Conservation (phyloP, 2,329 filamentous ascomycete genomes). For the Ophiostoma ulmi region DNA sequence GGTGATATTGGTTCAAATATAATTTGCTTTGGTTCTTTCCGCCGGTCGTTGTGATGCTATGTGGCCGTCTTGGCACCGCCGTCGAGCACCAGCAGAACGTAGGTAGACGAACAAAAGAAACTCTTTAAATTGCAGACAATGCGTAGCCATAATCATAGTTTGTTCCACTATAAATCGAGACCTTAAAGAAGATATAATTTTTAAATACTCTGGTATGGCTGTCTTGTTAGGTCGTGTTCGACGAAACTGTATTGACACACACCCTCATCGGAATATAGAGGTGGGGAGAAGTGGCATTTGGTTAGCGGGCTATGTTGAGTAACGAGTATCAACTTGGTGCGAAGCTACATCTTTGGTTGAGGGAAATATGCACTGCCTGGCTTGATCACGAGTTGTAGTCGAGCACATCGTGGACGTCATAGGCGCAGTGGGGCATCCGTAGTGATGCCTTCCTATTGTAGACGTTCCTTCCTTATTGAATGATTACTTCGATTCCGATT, state of each 20-base stretch:
- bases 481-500: not conserved
- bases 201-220: not conserved
- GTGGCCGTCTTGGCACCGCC: not conserved
- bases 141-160: not conserved
- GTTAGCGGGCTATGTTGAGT: not conserved
- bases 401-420: not conserved
- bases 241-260: too few species aligned
- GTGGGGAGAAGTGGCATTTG: not conserved
- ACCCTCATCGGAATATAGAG: not conserved
- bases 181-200: too few species aligned
- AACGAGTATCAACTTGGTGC: not conserved
- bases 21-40: not conserved
- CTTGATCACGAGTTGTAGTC: not conserved
- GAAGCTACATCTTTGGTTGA: not conserved
- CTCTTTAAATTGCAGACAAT: not conserved
- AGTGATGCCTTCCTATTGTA: not conserved
- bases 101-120: not conserved
- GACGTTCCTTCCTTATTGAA: not conserved
- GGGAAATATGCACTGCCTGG: not conserved
- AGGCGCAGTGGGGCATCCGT: not conserved
- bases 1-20: not conserved
- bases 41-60: not conserved
- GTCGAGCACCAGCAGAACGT: not conserved
- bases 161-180: too few species aligned
- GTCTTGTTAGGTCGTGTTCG: not conserved